Evolutionary conservation across 768 basidiomycete genomes (phyloP).

Genomic region (Termitomyces sp.): DNA sequence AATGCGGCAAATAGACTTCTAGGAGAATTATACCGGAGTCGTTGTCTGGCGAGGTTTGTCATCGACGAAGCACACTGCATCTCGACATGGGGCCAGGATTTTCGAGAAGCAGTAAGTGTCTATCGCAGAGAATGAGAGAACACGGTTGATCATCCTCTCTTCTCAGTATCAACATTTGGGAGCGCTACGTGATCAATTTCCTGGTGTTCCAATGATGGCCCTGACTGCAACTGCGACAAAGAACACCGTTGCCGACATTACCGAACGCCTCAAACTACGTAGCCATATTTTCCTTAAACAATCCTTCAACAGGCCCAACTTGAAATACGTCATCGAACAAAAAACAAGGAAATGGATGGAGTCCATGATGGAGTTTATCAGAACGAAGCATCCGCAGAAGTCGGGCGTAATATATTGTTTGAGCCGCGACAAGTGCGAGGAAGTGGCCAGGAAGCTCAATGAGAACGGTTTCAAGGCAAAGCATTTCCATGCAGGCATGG

Average conservation of each 20-base stretch:
- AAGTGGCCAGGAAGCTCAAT: conserved; percentile 64
- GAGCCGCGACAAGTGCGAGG: conserved; percentile 71
- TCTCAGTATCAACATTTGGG: conserved; percentile 65
- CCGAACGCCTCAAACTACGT: conserved; percentile 56
- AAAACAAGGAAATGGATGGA: conserved; percentile 39
- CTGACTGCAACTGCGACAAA: conserved; percentile 92
- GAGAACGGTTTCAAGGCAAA: conserved; percentile 56
- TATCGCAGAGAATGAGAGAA: not conserved
- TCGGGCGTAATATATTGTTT: conserved; percentile 86
- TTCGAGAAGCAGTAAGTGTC: conserved; percentile 68
- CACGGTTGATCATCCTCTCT: not conserved
- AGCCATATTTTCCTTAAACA: conserved; percentile 59
- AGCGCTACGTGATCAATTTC: conserved; percentile 67
- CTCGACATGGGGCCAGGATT: conserved; percentile 91
- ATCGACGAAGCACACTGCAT: conserved; percentile 98
- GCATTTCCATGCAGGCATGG: conserved; percentile 86
- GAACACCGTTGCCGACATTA: conserved; percentile 75
- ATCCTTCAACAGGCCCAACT: conserved; percentile 93
- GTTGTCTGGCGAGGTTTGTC: conserved; percentile 80
- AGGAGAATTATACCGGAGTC: conserved; percentile 44
- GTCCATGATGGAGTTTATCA: conserved; percentile 69
- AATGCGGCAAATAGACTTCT: conserved; percentile 50
- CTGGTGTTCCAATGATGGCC: conserved; percentile 87
- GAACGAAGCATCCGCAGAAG: conserved; percentile 44
- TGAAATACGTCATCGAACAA: conserved; percentile 62